Conservation (phyloP, 345 rosid species). For the Murraya koenigii region DNA sequence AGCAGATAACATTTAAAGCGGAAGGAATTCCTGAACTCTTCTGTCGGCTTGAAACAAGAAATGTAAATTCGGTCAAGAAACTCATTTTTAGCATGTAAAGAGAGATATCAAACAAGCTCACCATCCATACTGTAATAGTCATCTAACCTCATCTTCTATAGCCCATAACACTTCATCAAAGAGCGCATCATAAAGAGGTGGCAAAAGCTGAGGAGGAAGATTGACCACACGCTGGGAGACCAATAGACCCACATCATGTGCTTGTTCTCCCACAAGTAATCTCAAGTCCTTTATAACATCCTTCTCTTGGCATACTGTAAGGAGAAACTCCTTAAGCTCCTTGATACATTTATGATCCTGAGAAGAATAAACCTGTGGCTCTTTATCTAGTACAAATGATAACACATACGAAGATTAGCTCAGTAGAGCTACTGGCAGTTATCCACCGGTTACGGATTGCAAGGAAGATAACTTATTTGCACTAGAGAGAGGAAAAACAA, state of each 20-base stretch:
- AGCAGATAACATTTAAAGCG: conserved; percentile 58
- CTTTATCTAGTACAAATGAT: not conserved
- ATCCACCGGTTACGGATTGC: not conserved
- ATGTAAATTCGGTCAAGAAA: conserved; percentile 5
- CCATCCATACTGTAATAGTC: conserved; percentile 13
- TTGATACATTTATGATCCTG: conserved; percentile 63
- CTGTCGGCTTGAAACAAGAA: conserved; percentile 52
- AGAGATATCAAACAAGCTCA: conserved; percentile 14
- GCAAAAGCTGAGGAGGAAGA: conserved; percentile 89
- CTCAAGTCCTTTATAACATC: conserved; percentile 34
- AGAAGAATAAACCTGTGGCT: not conserved
- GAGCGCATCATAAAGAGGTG: conserved; percentile 68
- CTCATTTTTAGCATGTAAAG: not conserved
- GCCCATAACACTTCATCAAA: conserved; percentile 92
- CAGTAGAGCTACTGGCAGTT: not conserved
- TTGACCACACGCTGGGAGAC: conserved; percentile 85
- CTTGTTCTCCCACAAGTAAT: conserved; percentile 50
- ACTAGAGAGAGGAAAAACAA: not conserved
- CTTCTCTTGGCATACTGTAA: conserved; percentile 50
- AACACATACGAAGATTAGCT: not conserved
- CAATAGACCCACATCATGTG: conserved; percentile 58
- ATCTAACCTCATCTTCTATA: conserved; percentile 86
- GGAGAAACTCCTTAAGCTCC: conserved; percentile 63
- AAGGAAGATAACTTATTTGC: not conserved
- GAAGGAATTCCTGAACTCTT: conserved; percentile 63